Percentiles rank a stretch among this genome's conserved stretches.
Conservation (phyloP, 306 rosid species). For the Datisca glomerata region DNA sequence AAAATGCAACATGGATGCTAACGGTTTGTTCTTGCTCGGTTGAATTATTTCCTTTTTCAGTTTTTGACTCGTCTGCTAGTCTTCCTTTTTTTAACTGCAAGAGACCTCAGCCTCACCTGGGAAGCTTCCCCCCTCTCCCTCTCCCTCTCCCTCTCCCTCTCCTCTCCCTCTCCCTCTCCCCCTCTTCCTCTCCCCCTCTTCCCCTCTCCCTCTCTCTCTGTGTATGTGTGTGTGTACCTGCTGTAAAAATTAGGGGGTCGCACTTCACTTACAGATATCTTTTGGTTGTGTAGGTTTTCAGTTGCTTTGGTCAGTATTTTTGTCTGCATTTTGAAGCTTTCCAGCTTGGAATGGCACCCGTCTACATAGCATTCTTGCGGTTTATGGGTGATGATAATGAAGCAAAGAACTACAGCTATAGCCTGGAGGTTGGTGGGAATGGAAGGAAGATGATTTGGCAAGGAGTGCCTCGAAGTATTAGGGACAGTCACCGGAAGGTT, state of each 20-base stretch:
- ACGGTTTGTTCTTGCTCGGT: slow-evolving; percentile 38
- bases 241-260: too few species aligned
- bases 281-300: slow-evolving; percentile 53
- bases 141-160: too few species aligned
- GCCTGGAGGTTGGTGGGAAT: slow-evolving; percentile 87
- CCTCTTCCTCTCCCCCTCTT: too few species aligned
- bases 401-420: slow-evolving; percentile 81
- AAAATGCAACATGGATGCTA: slow-evolving; percentile 96
- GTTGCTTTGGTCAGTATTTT: slow-evolving; percentile 79
- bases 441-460: slow-evolving; percentile 95
- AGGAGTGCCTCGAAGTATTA: slow-evolving; percentile 79
- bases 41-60: not conserved
- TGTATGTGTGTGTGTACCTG: too few species aligned
- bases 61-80: not conserved
- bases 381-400: slow-evolving; percentile 89
- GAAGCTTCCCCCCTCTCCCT: too few species aligned
- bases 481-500: slow-evolving; percentile 80
- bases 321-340: slow-evolving; percentile 92
- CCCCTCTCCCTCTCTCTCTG: too few species aligned
- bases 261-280: too few species aligned
- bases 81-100: too few species aligned
- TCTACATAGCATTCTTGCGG: slow-evolving; percentile 82
- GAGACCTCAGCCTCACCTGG: too few species aligned
- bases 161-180: too few species aligned
- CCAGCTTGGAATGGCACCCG: slow-evolving; percentile 82